phyloP scores from a whole-genome alignment of 2,329 filamentous ascomycete genomes.

The Fusarium clavum region DNA sequence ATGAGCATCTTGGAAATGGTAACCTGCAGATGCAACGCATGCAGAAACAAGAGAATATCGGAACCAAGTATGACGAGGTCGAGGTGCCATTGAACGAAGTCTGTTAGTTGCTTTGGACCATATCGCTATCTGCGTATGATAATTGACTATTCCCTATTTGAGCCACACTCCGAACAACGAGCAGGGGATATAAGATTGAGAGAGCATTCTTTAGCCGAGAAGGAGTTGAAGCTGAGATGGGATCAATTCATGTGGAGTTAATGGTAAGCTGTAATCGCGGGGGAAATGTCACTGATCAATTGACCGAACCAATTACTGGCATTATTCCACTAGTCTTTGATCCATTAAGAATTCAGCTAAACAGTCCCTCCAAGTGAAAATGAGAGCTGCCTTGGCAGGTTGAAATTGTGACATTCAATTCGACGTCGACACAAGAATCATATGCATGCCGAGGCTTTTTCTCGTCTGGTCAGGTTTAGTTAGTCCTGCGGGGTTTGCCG shows the following conservation, averaged over 20 bases:
- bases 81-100: slow-evolving; percentile 2
- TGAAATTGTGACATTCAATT: slow-evolving; percentile 17
- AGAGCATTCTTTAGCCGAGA: not conserved
- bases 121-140: not conserved
- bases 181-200: not conserved
- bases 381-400: not conserved
- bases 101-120: not conserved
- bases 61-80: slow-evolving; percentile 1
- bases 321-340: not conserved
- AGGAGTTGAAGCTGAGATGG: slow-evolving; percentile 9
- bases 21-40: not conserved
- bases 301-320: not conserved
- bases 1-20: slow-evolving; percentile 47
- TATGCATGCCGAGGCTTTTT: slow-evolving; percentile 46
- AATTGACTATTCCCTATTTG: slow-evolving; percentile 23
- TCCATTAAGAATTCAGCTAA: not conserved
- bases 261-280: not conserved
- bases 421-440: slow-evolving; percentile 40
- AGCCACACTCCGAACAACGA: not conserved
- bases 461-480: slow-evolving; percentile 13
- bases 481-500: slow-evolving; percentile 22
- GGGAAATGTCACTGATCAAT: slow-evolving; percentile 1
- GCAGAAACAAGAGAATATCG: not conserved
- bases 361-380: not conserved
- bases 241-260: not conserved